Evolutionary conservation across 208 protist genomes (phyloP), one percentile per base, ranked within the genome.

Genomic region (Plasmodiophora brassicae): DNA sequence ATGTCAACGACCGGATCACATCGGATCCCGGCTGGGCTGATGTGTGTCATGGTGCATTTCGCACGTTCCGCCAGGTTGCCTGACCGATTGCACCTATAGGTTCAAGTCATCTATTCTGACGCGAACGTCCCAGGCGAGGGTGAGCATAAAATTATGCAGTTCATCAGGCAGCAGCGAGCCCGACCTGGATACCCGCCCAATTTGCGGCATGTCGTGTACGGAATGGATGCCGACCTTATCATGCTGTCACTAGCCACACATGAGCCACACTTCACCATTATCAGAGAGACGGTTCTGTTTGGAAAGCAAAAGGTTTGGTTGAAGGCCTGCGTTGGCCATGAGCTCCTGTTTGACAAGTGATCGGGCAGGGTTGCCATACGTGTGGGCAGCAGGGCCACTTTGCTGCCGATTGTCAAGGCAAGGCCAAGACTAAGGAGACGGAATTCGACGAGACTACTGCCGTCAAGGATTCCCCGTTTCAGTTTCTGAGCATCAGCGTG

Each of bases 91-190:
- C 46, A 25, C 25, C 25, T 57, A 28, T 57, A 78, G 65, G 41
- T 78, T 32, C 85, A 96, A 71, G 93, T 99, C 72, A 88, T 92
- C 28, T 91, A 89, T 46, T 91, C 88, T 5, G 91, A 90, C 85
- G 65, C 88, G 43, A 86, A 54, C 25, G 94, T 95, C 84, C 96
- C 97, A 10, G 98, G 98, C 0, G 98, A 99, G 94, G 98, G 98
- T 36, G 98, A 99, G 93, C 98, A 99, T 92, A 99, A 99, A 92
- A 99, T 99, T 88, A 98, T 99, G 88, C 96, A 98, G 71, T 99
- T 97, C 91, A 99, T 99, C 88, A 95, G 98, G 65, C 90, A 92
- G 46, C 93, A 96, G 78, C 83, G 83, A n/a, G 93, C 94, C 89
- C 89, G 94, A 88, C 93, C 94, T 0, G 95, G 91, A 22, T 98